A percentile compares a stretch with the other conserved stretches of the same genome.
Evolutionary conservation across 2,329 filamentous ascomycete genomes (phyloP).

Genomic region (Aspergillus costaricaensis): DNA sequence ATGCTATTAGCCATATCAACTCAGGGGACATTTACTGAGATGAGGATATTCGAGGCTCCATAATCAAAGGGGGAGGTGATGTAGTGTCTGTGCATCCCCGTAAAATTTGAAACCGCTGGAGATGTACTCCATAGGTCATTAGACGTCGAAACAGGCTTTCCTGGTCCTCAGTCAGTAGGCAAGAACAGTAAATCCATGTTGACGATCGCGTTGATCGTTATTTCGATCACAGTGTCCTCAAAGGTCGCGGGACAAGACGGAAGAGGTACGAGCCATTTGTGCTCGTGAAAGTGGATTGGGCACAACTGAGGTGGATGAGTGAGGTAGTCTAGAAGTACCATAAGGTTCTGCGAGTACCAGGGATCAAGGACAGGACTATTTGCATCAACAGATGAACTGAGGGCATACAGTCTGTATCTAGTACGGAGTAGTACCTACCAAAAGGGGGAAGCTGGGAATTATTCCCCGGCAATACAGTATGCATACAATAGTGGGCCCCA

Average conservation of each 20-base stretch:
- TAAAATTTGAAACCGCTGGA: too few relatives aligned
- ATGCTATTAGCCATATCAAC: background rate
- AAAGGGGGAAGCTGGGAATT: background rate
- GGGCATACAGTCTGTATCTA: too few relatives aligned
- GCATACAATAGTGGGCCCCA: background rate
- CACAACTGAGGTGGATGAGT: background rate
- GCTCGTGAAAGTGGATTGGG: background rate
- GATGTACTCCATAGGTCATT: background rate
- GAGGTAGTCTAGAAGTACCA: background rate
- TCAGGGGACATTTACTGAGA: background rate
- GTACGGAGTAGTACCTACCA: too few relatives aligned
- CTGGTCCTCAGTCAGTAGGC: background rate
- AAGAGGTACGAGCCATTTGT: background rate
- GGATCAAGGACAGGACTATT: background rate
- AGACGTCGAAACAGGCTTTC: background rate
- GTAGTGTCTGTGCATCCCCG: background rate
- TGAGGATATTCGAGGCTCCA: background rate
- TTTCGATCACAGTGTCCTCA: background rate
- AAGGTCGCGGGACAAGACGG: background rate
- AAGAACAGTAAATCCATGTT: background rate
- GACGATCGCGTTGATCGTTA: constrained; percentile 9
- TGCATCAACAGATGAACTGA: background rate
- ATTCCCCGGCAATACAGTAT: background rate
- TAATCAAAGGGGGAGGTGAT: background rate
- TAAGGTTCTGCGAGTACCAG: background rate